Evolutionary conservation across 169 alveolate species (phyloP).

Genomic region (Cryptosporidium viatorum): DNA sequence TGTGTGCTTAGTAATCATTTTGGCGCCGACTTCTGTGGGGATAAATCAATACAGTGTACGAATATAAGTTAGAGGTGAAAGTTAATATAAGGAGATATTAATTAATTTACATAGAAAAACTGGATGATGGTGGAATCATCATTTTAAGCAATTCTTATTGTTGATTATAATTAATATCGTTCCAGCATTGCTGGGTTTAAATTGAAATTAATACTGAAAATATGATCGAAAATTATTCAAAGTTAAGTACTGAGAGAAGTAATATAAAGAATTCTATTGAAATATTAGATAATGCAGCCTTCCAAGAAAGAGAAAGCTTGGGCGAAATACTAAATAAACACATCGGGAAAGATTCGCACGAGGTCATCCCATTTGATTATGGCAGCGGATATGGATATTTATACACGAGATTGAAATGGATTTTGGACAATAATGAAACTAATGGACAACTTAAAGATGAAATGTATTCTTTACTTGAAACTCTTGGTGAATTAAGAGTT

Average conservation of each 20-base stretch:
- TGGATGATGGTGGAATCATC: background rate
- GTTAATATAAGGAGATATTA: background rate
- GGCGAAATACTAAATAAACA: background rate
- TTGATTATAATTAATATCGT: background rate
- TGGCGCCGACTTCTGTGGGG: background rate
- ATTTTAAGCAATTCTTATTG: background rate
- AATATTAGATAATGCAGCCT: background rate
- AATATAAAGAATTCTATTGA: background rate
- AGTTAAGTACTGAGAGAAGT: background rate
- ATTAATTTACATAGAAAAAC: background rate
- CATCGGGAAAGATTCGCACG: background rate
- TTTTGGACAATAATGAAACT: constrained; percentile 6
- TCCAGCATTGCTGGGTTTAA: background rate
- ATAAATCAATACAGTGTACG: background rate
- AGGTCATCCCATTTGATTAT: constrained; percentile 35
- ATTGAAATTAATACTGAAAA: background rate
- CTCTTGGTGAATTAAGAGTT: constrained; percentile 38
- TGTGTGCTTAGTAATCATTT: background rate
- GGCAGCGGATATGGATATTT: constrained; percentile 37
- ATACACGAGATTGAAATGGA: constrained; percentile 41
- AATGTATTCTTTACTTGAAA: constrained; percentile 28
- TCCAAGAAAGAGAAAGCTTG: background rate
- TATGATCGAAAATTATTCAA: background rate
- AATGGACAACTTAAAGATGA: constrained; percentile 6
- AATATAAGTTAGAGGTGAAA: background rate